Evolutionary conservation across 352 stramenopile species (phyloP).

Genomic region (Globisporangium cylindrosporum): DNA sequence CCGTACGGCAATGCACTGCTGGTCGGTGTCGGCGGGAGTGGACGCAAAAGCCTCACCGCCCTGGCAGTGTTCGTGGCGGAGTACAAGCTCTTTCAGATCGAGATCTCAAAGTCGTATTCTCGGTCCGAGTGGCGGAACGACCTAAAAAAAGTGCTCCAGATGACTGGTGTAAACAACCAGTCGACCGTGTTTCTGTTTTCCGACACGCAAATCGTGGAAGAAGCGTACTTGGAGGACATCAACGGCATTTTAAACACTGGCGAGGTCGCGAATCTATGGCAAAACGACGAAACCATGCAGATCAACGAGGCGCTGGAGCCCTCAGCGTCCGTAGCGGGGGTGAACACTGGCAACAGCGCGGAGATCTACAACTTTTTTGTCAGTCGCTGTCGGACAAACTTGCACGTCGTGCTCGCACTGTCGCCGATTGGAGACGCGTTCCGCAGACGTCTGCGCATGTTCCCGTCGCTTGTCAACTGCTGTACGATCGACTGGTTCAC

Average conservation of each 20-base stretch:
- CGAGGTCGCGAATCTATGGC: constrained; percentile 92
- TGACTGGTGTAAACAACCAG: constrained; percentile 78
- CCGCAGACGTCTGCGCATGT: constrained; percentile 92
- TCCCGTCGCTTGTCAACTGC: constrained; percentile 95
- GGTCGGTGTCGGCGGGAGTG: constrained; percentile 91
- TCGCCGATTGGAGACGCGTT: constrained; percentile 94
- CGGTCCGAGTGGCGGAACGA: constrained; percentile 92
- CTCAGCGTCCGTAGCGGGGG: constrained; percentile 47
- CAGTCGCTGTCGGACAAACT: constrained; percentile 86
- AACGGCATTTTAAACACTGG: constrained; percentile 93
- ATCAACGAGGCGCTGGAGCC: constrained; percentile 79
- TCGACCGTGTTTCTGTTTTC: constrained; percentile 92
- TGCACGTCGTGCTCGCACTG: constrained; percentile 93
- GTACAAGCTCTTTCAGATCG: constrained; percentile 94
- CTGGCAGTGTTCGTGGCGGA: constrained; percentile 93
- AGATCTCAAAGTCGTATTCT: constrained; percentile 94
- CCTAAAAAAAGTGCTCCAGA: constrained; percentile 86
- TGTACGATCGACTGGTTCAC: constrained; percentile 98
- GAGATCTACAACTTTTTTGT: constrained; percentile 93
- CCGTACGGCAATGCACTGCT: constrained; percentile 93
- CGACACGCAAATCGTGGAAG: constrained; percentile 93
- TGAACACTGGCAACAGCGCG: constrained; percentile 70
- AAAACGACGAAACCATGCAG: constrained; percentile 84
- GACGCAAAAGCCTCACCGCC: constrained; percentile 91
- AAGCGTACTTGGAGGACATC: constrained; percentile 92